These are phyloP conservation scores for Calonectria leucothoes DNA, from an alignment of 2,329 filamentous ascomycete species.

Conservation along the genomic window DNA sequence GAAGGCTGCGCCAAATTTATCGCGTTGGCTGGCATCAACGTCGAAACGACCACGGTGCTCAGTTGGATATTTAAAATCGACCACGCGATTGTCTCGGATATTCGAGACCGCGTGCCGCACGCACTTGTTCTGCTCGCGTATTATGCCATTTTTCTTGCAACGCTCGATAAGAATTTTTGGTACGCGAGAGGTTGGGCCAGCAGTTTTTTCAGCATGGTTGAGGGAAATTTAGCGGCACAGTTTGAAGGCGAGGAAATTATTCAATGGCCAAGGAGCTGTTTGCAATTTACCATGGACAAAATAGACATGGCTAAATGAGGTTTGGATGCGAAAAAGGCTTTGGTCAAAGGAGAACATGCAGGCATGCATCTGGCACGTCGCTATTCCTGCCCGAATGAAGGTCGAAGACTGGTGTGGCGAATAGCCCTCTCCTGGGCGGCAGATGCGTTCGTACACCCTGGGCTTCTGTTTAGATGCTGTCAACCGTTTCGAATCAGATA, in stretches of 20 bases:
- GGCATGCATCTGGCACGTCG: neutral
- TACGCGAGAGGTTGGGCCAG: constrained; percentile 38
- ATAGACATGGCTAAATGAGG: neutral
- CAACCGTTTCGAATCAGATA: too few species aligned
- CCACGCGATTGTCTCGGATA: constrained; percentile 37
- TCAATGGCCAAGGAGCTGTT: constrained; percentile 30
- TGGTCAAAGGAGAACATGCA: too few species aligned
- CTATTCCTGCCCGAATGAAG: too few species aligned
- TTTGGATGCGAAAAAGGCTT: too few species aligned
- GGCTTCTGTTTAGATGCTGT: too few species aligned
- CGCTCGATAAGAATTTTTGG: constrained; percentile 41
- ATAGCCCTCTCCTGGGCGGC: too few species aligned
- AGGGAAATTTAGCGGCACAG: constrained; percentile 23
- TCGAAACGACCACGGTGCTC: constrained; percentile 31
- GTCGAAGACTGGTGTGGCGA: too few species aligned
- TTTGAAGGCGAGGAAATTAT: constrained; percentile 30
- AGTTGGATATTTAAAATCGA: constrained; percentile 39
- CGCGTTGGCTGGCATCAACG: constrained; percentile 29
- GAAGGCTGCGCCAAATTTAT: constrained; percentile 28
- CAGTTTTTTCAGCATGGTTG: constrained; percentile 30
- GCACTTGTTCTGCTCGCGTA: constrained; percentile 41
- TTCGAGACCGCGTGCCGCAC: constrained; percentile 32
- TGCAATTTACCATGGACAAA: neutral
- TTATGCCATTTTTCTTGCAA: constrained; percentile 34
- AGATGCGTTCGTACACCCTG: too few species aligned